Base-by-base conservation (phyloP, 148 eudicot genomes). In the Fallopia convolvulus region DNA sequence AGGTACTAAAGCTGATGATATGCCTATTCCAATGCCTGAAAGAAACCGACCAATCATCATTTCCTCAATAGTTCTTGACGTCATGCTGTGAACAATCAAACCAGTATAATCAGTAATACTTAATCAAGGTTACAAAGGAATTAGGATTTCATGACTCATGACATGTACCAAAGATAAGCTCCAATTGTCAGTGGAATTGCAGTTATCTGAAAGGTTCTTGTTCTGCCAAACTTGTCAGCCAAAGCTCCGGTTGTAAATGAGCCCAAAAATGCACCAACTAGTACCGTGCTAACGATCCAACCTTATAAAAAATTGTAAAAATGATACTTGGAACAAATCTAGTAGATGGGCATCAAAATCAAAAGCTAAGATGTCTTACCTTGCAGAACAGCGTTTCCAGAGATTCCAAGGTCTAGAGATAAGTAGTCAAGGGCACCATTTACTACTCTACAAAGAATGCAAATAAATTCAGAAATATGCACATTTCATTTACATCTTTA, bases 261-360 rank as follows among this genome's bases (percentile, higher is more conserved):
- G 70, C 98, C 98, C 77, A 90, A 85, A 79, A 94, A 90, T 76
- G 98, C 98, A 80, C 98, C 98, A 77, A 97, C 97, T 82, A 94
- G 98, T 79, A 94, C 90, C 76, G 91, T 78, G 80, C 98, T 92
- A n/a, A 94, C 98, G 79, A 94, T 86, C 98, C 98, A 94, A 77
- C 98, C 98, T 94, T 75, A 55, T 68, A 12, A 80, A 81, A 68
- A 63, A 39, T 52, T 49, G 18, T 73, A 41, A 26, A 52, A 30
- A 33, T 30, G 15, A 26, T 15, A 26, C 66, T 58, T 58, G 3
- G 7, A 1, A 17, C 20, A 52, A 7, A 52, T 52, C 17, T 52
- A 3, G 58, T 52, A 18, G 6, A 52, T 5, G 58, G 0, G 20
- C 9, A n/a, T 30, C 18, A 32, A 63, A 26, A 63, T 26, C 6